Evolutionary conservation across 495 filamentous ascomycete species (phyloP).

Genomic region (Penicillium odoratum): DNA sequence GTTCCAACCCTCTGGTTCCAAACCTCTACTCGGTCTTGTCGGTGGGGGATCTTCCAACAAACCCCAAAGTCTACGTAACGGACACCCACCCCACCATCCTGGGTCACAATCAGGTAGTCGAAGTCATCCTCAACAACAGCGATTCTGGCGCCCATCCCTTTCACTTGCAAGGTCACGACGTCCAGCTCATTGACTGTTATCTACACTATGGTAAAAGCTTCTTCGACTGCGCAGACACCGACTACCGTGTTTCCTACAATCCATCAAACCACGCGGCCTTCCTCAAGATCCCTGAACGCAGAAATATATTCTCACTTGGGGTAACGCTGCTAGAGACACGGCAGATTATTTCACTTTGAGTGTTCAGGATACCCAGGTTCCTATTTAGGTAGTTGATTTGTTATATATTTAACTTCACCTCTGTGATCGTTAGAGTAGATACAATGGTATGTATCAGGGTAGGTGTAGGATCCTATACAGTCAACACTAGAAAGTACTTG

Average conservation of each 20-base stretch:
- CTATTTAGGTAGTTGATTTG: neutral
- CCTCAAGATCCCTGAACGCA: neutral
- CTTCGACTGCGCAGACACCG: conserved; percentile 32
- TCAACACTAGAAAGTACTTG: too few relatives aligned
- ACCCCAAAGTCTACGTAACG: conserved; percentile 69
- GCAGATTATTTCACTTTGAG: conserved; percentile 61
- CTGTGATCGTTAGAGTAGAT: neutral
- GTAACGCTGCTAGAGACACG: conserved; percentile 77
- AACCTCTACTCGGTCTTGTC: conserved; percentile 75
- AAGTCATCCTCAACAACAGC: conserved; percentile 77
- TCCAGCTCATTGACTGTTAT: conserved; percentile 15
- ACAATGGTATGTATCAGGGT: too few relatives aligned
- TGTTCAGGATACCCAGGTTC: conserved; percentile 57
- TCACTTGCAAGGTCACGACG: conserved; percentile 30
- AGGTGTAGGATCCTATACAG: too few relatives aligned
- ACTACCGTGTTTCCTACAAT: conserved; percentile 14
- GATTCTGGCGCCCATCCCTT: conserved; percentile 22
- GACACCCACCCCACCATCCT: conserved; percentile 71
- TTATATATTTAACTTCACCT: neutral
- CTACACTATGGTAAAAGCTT: conserved; percentile 25
- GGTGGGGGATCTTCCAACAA: conserved; percentile 58
- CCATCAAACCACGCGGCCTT: neutral
- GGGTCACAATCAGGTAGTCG: conserved; percentile 64
- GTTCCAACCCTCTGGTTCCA: conserved; percentile 82
- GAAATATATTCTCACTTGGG: conserved; percentile 40